phyloP scores from a whole-genome alignment of 1,284 basidiomycete species.

The Dichomitus squalens region DNA sequence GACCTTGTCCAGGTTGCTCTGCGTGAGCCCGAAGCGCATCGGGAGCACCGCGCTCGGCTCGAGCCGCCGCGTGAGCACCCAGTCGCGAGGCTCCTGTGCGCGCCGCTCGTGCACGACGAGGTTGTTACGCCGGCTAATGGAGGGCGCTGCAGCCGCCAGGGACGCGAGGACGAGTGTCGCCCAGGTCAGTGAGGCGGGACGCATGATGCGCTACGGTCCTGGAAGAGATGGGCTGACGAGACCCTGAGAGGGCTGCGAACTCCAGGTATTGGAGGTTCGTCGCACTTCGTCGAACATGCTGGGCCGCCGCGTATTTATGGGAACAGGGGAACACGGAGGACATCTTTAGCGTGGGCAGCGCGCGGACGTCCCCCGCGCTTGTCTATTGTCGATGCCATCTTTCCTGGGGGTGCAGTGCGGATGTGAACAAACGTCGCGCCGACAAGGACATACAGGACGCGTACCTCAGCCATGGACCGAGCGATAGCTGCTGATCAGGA shows the following conservation, averaged over 20 bases:
- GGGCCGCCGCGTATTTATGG: background rate
- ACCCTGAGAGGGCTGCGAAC: constrained; percentile 11
- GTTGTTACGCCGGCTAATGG: constrained; percentile 22
- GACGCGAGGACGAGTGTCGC: constrained; percentile 12
- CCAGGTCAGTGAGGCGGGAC: constrained; percentile 7
- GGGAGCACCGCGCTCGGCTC: constrained; percentile 29
- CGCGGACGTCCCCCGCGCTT: background rate
- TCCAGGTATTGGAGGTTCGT: constrained; percentile 8
- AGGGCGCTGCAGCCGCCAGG: constrained; percentile 23
- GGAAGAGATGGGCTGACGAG: background rate
- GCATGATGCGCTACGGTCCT: constrained; percentile 7
- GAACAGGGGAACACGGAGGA: constrained; percentile 5
- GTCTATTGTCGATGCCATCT: background rate
- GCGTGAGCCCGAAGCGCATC: constrained; percentile 39
- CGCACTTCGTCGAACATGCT: background rate
- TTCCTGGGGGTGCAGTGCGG: background rate
- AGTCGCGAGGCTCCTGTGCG: constrained; percentile 29
- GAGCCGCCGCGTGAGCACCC: constrained; percentile 24
- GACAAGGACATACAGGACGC: background rate
- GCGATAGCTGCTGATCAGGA: background rate
- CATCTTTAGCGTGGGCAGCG: background rate
- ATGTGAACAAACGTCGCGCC: background rate
- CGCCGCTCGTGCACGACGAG: constrained; percentile 34
- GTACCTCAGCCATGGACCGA: background rate
- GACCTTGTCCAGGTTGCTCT: constrained; percentile 39